Evolutionary conservation across 2,329 filamentous ascomycete genomes (phyloP), one percentile per base, ranked within the genome.

Genomic region (Beauveria medogensis): DNA sequence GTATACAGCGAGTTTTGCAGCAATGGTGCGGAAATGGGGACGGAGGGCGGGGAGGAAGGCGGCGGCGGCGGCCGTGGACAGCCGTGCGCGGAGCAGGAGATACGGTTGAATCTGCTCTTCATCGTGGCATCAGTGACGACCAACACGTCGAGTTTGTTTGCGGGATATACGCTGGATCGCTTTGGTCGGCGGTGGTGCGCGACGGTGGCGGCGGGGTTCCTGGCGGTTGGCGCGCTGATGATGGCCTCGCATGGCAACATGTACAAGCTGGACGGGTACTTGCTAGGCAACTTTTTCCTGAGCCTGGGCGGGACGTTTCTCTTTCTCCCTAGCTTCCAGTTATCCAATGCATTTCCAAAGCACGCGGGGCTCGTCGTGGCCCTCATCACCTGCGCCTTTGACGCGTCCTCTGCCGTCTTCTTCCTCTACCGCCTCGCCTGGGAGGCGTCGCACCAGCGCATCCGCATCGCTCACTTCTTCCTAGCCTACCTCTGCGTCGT

Each of bases 41-140:
- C 24, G 0, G 14, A 2, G 7, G 57, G 61, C 7, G 34, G 56
- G 61, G 5, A 61, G 67, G 2, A 65, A 69, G n/a, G 67, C 68
- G 76, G 24, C 40, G n/a, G 40, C 8, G 14, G 24, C 20, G 9
- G 24, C 18, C 14, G 26, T 7, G 24, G 41, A 64, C 50, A 62
- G 62, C 22, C 72, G n/a, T 82, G 73, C 70, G 75, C 79, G 62
- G 83, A 84, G 68, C 70, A 71, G 48, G 71, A 73, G 62, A 83
- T 86, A 58, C 80, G 80, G 62, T 81, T 96, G 61, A 96, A 96
- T 72, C 78, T 96, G 66, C 96, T 96, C 90, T 96, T 96, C 78
- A 95, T 91, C 6, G 82, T 92, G 46, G 92, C 92, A 14, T 92
- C 91, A 16, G 91, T 96, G 10, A 89, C 84, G 7, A 95, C 92